phyloP scores from a whole-genome alignment of 2,329 filamentous ascomycete species.

The Colletotrichum limetticola region DNA sequence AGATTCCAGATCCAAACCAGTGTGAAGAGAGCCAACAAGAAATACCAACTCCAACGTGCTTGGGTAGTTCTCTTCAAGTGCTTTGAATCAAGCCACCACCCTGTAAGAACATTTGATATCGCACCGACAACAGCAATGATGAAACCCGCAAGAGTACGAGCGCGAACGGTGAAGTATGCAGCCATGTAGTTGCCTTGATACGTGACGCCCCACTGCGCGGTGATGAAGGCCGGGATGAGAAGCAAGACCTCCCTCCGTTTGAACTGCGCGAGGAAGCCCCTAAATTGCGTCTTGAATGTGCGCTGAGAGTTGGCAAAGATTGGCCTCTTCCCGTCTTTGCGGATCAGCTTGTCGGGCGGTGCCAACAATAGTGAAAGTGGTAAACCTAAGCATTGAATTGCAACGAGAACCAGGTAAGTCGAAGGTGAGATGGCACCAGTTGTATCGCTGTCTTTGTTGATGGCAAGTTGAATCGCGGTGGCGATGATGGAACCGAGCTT shows the following conservation, averaged over 20 bases:
- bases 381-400: conserved; percentile 56
- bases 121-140: conserved; percentile 52
- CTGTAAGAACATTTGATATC: conserved; percentile 27
- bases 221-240: conserved; percentile 33
- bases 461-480: conserved; percentile 59
- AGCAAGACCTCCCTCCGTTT: conserved; percentile 29
- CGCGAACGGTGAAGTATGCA: conserved; percentile 33
- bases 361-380: conserved; percentile 56
- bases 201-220: conserved; percentile 36
- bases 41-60: conserved; percentile 30
- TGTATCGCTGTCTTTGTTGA: conserved; percentile 55
- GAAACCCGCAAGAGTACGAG: conserved; percentile 40
- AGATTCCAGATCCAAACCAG: conserved; percentile 30
- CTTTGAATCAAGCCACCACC: conserved; percentile 33
- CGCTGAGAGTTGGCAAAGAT: conserved; percentile 42
- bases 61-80: conserved; percentile 23
- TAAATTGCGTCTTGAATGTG: conserved; percentile 37
- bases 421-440: conserved; percentile 56
- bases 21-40: conserved; percentile 21
- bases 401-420: conserved; percentile 53
- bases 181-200: conserved; percentile 37
- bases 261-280: conserved; percentile 20
- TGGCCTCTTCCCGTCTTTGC: conserved; percentile 46
- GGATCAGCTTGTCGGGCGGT: conserved; percentile 55
- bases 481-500: conserved; percentile 64